Evolutionary conservation across 352 stramenopile species (phyloP).

Genomic region (Lagenidium giganteum): DNA sequence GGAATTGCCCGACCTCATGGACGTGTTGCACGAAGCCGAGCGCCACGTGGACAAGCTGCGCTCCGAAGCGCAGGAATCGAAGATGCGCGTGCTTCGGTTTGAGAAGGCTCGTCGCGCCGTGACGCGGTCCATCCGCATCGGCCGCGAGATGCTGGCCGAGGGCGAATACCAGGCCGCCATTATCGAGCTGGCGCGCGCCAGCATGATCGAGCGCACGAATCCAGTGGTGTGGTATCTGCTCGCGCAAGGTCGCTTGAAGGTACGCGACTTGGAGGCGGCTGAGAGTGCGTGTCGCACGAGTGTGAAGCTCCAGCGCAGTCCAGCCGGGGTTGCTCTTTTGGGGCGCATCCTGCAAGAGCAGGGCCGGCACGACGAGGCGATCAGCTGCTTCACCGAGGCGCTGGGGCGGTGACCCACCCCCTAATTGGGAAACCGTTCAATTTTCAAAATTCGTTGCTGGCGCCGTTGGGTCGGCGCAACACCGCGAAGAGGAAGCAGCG

Average conservation of each 20-base stretch:
- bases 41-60: conserved; percentile 21
- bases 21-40: conserved; percentile 31
- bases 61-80: conserved; percentile 28
- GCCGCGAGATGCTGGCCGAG: conserved; percentile 33
- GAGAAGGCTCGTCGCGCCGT: conserved; percentile 38
- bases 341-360: conserved; percentile 46
- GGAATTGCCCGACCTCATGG: conserved; percentile 37
- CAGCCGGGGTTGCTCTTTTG: conserved; percentile 37
- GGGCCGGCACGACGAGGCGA: conserved; percentile 40
- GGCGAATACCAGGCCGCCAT: conserved; percentile 60
- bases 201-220: conserved; percentile 42
- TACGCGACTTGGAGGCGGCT: conserved; percentile 37
- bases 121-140: conserved; percentile 30
- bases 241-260: conserved; percentile 42
- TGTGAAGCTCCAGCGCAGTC: conserved; percentile 31
- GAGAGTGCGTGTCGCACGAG: conserved; percentile 52
- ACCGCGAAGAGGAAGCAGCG: conserved; percentile 2
- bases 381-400: conserved; percentile 61
- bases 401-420: conserved; percentile 24
- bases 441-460: conserved; percentile 5
- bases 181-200: conserved; percentile 43
- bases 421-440: conserved; percentile 13
- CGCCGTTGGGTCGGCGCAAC: neutral
- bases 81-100: conserved; percentile 34
- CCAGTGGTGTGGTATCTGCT: conserved; percentile 48